Base-by-base conservation (phyloP, 306 rosid genomes). In the Cicer cuneatum region DNA sequence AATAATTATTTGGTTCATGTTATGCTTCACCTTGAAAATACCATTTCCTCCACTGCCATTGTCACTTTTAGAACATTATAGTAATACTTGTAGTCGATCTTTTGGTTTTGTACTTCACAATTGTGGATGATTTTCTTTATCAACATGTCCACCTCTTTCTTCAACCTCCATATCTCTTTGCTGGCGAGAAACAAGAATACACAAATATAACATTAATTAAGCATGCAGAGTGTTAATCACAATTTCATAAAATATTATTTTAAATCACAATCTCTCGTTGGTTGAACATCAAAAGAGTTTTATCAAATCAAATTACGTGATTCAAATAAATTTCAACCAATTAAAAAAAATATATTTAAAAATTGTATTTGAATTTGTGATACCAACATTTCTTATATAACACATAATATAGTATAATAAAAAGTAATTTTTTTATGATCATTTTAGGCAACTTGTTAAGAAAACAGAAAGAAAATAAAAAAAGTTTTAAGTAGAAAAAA, bases 141-240 rank as follows among this genome's bases (percentile, higher is more conserved):
- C 70, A 83, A 16, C 15, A 10, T 7, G 6, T 83, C 73, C 19
- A 83, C 73, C 71, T 78, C 83, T 69, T 83, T 74, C 83, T 78
- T 10, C 52, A 83, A 9, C 19, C 48, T 78, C 78, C 74, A 21
- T 7, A 63, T 6, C 66, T 78, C 74, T 69, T 33, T 82, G 77
- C 63, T 82, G 10, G 74, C 77, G 61, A 82, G 57, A 73, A 78
- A 67, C 78, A 37, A 14, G 7, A 35, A 52, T 54, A 16, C 45
- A 8, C n/a, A 21, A 15, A 14, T 18, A 69, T 49, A 37, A 14
- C 8, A 49, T 61, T 54, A 2, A 24, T 54, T 51, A 43, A n/a
- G n/a, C n/a, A n/a, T n/a, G n/a, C n/a, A n/a, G n/a, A n/a, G n/a
- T n/a, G n/a, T n/a, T n/a, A n/a, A n/a, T n/a, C n/a, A n/a, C n/a